Percentiles rank a stretch among this genome's conserved stretches.
Evolutionary conservation across 805 yeast species (phyloP).

Genomic region (Yamadazyma takamatsuzukensis): DNA sequence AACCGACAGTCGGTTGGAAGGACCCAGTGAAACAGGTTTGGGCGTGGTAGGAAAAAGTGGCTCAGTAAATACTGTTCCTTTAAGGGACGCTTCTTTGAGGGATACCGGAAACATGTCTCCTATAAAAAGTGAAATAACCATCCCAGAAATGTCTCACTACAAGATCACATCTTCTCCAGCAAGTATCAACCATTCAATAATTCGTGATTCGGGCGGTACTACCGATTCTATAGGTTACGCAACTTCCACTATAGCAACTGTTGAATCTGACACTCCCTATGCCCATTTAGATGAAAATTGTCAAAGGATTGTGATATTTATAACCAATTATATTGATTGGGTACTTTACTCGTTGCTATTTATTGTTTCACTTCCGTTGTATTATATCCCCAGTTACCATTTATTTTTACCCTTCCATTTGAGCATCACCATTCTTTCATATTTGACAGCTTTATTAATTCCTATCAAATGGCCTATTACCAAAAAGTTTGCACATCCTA

Average conservation of each 20-base stretch:
- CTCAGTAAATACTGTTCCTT: too few relatives aligned
- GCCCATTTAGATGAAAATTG: conserved; percentile 15
- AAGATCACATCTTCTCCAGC: too few relatives aligned
- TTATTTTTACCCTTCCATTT: conserved; percentile 62
- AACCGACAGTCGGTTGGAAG: too few relatives aligned
- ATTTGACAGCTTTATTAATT: conserved; percentile 46
- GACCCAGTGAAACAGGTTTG: too few relatives aligned
- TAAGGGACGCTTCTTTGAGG: too few relatives aligned
- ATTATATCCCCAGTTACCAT: conserved; percentile 45
- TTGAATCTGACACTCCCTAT: too few relatives aligned
- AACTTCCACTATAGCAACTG: too few relatives aligned
- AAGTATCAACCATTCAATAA: too few relatives aligned
- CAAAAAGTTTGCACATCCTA: conserved; percentile 64
- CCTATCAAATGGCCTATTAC: conserved; percentile 43
- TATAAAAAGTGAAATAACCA: too few relatives aligned
- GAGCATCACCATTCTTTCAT: conserved; percentile 55
- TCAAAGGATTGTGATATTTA: conserved; percentile 28
- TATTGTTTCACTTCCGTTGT: conserved; percentile 56
- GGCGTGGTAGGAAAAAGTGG: too few relatives aligned
- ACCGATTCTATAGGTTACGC: not conserved
- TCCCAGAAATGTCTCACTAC: too few relatives aligned
- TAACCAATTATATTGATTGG: conserved; percentile 53
- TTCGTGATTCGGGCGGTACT: not conserved
- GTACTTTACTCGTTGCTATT: conserved; percentile 44
- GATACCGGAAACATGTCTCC: too few relatives aligned